phyloP scores from a whole-genome alignment of 805 yeast genomes.

The Hagleromyces aurorensis region DNA sequence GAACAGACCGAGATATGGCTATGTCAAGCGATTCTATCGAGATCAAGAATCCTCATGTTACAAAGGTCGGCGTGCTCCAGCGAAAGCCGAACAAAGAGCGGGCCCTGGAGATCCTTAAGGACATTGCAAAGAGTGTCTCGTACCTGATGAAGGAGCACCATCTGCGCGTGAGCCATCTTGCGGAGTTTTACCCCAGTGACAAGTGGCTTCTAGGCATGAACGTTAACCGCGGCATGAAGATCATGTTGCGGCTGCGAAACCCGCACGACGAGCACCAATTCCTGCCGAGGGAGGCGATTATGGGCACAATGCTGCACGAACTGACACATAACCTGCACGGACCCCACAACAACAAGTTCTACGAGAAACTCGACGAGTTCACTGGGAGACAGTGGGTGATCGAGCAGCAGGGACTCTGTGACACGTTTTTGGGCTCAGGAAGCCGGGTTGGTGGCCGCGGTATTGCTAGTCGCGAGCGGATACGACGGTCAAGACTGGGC shows the following conservation, averaged over 20 bases:
- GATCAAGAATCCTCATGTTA: conserved; percentile 26
- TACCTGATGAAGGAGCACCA: conserved; percentile 68
- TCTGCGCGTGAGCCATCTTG: conserved; percentile 56
- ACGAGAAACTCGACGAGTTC: conserved; percentile 53
- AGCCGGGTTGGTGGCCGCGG: conserved; percentile 18
- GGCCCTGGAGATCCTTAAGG: conserved; percentile 55
- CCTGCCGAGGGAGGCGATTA: conserved; percentile 52
- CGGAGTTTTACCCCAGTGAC: conserved; percentile 77
- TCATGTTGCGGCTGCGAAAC: conserved; percentile 62
- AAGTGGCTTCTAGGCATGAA: conserved; percentile 67
- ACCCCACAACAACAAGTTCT: conserved; percentile 71
- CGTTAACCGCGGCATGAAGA: conserved; percentile 67
- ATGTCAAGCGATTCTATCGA: too few relatives aligned
- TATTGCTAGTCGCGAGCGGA: conserved; percentile 1
- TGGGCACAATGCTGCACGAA: conserved; percentile 87
- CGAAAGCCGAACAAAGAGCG: conserved; percentile 39
- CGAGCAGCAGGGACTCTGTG: conserved; percentile 24
- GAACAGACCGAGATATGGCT: too few relatives aligned
- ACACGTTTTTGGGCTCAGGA: conserved; percentile 28
- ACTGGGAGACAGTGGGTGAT: conserved; percentile 39
- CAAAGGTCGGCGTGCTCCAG: conserved; percentile 39
- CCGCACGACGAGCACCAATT: conserved; percentile 46
- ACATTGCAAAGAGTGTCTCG: conserved; percentile 61
- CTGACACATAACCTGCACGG: conserved; percentile 73
- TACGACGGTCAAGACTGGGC: conserved; percentile 5